Percentiles rank a stretch among this genome's conserved stretches.
phyloP scores from a whole-genome alignment of 805 yeast species.

The Debaryomyces maramus region DNA sequence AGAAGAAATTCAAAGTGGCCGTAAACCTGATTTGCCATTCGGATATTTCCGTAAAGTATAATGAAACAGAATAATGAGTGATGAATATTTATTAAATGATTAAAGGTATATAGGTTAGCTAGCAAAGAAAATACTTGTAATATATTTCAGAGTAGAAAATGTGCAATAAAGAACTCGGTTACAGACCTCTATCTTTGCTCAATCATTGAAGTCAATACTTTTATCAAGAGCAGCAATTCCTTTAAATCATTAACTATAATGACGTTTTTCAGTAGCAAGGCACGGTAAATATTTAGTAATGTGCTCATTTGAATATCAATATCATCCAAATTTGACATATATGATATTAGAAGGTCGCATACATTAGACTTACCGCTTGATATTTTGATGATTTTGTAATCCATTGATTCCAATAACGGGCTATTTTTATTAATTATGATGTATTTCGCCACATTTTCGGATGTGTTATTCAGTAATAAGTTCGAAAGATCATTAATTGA shows the following conservation, averaged over 20 bases:
- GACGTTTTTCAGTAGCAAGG: neutral
- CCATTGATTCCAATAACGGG: neutral
- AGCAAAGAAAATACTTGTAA: too few relatives aligned
- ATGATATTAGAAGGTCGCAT: neutral
- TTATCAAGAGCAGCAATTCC: neutral
- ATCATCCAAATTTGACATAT: neutral
- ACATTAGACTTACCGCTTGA: neutral
- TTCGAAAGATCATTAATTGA: neutral
- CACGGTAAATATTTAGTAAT: neutral
- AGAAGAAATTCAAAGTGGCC: constrained; percentile 9
- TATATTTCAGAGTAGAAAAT: too few relatives aligned
- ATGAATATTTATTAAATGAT: constrained; percentile 1
- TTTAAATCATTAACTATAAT: neutral
- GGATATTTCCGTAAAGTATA: constrained; percentile 19
- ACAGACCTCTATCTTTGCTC: too few relatives aligned
- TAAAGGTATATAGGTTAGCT: too few relatives aligned
- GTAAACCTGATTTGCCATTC: constrained; percentile 15
- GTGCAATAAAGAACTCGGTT: too few relatives aligned
- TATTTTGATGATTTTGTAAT: neutral
- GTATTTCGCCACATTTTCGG: neutral
- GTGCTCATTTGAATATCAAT: neutral
- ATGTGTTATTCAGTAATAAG: neutral
- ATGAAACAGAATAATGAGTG: too few relatives aligned
- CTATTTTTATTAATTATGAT: neutral
- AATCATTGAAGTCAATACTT: constrained; percentile 1